Percentiles rank a stretch among this genome's conserved stretches.
Conservation (phyloP, 2,329 filamentous ascomycete genomes). For the Hymenoscyphus repandus region DNA sequence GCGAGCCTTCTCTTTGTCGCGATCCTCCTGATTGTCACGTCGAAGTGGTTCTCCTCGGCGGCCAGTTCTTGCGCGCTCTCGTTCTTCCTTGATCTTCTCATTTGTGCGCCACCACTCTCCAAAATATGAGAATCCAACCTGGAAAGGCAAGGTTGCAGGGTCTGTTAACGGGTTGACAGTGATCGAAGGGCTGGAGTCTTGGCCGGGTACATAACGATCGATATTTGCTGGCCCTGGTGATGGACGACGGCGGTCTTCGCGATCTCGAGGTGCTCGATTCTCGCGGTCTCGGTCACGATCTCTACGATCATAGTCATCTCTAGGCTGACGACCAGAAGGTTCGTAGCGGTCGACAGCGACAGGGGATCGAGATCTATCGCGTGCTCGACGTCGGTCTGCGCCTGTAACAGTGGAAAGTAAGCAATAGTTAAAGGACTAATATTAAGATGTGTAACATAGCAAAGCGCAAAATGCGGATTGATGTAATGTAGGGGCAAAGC, state of each 20-base stretch:
- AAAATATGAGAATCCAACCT: slow-evolving; percentile 81
- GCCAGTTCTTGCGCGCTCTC: slow-evolving; percentile 65
- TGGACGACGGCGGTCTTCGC: slow-evolving; percentile 58
- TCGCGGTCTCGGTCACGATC: neutral
- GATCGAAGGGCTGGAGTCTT: slow-evolving; percentile 48
- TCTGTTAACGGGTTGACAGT: slow-evolving; percentile 65
- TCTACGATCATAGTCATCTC: slow-evolving; percentile 59
- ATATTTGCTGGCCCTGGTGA: slow-evolving; percentile 63
- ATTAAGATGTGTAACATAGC: neutral
- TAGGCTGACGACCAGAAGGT: slow-evolving; percentile 52
- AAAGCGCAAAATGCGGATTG: neutral
- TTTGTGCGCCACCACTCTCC: slow-evolving; percentile 83
- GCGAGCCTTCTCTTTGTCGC: slow-evolving; percentile 71
- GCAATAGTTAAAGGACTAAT: neutral
- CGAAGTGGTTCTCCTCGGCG: slow-evolving; percentile 61
- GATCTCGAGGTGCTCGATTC: slow-evolving; percentile 20
- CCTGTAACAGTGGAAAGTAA: slow-evolving; percentile 35
- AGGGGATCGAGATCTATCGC: slow-evolving; percentile 66
- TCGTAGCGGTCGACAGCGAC: slow-evolving; percentile 69
- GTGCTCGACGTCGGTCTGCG: slow-evolving; percentile 47
- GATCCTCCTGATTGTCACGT: slow-evolving; percentile 65
- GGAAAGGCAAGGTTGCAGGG: slow-evolving; percentile 67
- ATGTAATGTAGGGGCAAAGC: neutral
- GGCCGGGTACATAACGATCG: slow-evolving; percentile 78
- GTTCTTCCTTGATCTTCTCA: slow-evolving; percentile 77